Percentiles rank a stretch among this genome's conserved stretches.
These are phyloP conservation scores for Coemansia sp. DNA, from an alignment of 192 early-diverging fungal genomes.

Conservation along the genomic window DNA sequence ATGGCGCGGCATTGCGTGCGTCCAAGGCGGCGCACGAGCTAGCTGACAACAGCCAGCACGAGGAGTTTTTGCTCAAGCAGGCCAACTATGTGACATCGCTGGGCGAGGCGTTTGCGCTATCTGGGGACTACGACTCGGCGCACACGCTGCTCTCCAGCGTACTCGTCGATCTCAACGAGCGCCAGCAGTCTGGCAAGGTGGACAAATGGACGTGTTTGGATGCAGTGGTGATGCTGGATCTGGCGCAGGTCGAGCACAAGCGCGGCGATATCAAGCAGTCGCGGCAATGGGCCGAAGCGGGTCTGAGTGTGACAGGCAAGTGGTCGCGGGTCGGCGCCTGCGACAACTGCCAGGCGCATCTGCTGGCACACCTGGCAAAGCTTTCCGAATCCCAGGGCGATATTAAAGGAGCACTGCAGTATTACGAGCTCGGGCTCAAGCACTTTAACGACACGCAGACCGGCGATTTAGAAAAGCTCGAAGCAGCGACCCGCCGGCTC, in stretches of 20 bases:
- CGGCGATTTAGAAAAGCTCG: conserved; percentile 26
- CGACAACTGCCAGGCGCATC: conserved; percentile 34
- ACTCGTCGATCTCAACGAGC: conserved; percentile 18
- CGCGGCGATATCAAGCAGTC: conserved; percentile 4
- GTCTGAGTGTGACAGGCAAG: background rate
- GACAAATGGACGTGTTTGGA: conserved; percentile 42
- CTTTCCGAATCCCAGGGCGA: background rate
- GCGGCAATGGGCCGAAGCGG: conserved; percentile 15
- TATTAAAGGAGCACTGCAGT: background rate
- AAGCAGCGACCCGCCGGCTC: conserved; percentile 4
- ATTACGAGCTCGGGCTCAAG: conserved; percentile 6
- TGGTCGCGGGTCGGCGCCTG: conserved; percentile 20
- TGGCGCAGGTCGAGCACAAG: conserved; percentile 25
- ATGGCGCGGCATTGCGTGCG: conserved; percentile 26
- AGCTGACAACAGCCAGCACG: background rate
- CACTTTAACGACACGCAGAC: conserved; percentile 12
- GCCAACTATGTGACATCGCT: conserved; percentile 32
- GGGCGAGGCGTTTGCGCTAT: conserved; percentile 37
- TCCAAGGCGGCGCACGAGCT: background rate
- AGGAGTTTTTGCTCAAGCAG: conserved; percentile 12
- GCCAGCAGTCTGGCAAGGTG: background rate
- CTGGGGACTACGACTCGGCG: conserved; percentile 20
- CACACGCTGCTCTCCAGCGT: conserved; percentile 20
- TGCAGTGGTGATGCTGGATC: conserved; percentile 41
- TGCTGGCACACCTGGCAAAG: conserved; percentile 16